Evolutionary conservation across 768 basidiomycete genomes (phyloP).

Genomic region (Cystobasidium onofrii): DNA sequence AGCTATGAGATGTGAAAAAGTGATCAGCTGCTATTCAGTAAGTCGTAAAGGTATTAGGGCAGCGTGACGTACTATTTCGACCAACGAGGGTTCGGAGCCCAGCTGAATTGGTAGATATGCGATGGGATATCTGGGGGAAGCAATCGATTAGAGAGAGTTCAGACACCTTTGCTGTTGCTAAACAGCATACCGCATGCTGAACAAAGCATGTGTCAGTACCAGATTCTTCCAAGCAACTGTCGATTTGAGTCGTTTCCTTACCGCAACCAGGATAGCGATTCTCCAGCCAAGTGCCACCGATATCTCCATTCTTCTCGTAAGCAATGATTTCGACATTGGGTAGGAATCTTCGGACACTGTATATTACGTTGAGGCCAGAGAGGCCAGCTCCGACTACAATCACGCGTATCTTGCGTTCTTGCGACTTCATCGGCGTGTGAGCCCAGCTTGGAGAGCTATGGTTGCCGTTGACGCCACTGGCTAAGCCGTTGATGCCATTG

Average conservation of each 20-base stretch:
- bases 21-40: not conserved
- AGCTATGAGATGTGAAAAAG: slow-evolving; percentile 40
- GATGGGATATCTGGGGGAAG: slow-evolving; percentile 59
- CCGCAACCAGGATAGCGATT: slow-evolving; percentile 18
- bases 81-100: slow-evolving; percentile 30
- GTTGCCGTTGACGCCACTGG: too few species aligned
- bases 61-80: not conserved
- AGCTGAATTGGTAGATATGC: slow-evolving; percentile 37
- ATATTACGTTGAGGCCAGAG: not conserved
- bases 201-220: not conserved
- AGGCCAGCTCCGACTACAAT: slow-evolving; percentile 3
- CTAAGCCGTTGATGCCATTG: too few species aligned
- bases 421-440: not conserved
- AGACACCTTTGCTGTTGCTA: too few species aligned
- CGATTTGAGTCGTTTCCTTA: not conserved
- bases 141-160: too few species aligned
- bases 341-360: not conserved
- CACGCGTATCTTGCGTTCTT: not conserved
- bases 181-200: not conserved
- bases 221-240: not conserved
- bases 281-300: slow-evolving; percentile 12
- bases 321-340: not conserved
- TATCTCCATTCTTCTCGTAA: slow-evolving; percentile 2
- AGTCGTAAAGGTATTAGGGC: not conserved
- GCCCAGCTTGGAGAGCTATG: not conserved